Conservation (phyloP, 345 rosid genomes). For the Pistacia integerrima region DNA sequence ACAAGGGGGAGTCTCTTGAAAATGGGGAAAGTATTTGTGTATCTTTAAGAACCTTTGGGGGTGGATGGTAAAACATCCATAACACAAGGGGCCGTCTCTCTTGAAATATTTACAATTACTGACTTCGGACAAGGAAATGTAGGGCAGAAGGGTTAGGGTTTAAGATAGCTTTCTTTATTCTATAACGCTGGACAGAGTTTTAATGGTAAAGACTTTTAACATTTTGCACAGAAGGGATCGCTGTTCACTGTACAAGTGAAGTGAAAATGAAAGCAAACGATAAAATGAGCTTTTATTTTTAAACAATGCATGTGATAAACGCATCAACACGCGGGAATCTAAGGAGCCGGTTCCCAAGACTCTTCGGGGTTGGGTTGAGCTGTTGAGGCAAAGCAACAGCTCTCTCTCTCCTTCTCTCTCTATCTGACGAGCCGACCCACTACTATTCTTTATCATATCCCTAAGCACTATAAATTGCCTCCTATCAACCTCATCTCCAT, state of each 20-base stretch:
- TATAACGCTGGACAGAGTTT: neutral
- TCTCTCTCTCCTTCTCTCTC: neutral
- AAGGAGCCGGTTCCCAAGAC: conserved; percentile 30
- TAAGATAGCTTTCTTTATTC: conserved; percentile 5
- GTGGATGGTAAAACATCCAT: no score
- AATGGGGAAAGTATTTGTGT: no score
- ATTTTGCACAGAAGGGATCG: neutral
- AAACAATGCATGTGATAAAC: conserved; percentile 6
- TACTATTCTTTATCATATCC: neutral
- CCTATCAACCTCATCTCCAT: neutral
- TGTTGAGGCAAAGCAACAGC: neutral
- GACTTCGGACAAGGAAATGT: neutral
- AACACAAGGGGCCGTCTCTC: no score
- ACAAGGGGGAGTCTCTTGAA: no score
- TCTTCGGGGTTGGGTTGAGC: conserved; percentile 4
- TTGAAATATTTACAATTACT: no score
- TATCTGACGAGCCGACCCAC: neutral
- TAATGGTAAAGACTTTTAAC: neutral
- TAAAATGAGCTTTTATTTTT: neutral
- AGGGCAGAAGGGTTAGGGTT: neutral
- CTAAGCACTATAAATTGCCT: neutral
- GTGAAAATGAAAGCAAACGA: conserved; percentile 5
- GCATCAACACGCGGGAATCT: conserved; percentile 17
- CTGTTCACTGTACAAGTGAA: neutral
- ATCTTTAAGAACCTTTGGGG: no score